Base-by-base conservation (phyloP, 352 stramenopile genomes). In the Pythium volutum region DNA sequence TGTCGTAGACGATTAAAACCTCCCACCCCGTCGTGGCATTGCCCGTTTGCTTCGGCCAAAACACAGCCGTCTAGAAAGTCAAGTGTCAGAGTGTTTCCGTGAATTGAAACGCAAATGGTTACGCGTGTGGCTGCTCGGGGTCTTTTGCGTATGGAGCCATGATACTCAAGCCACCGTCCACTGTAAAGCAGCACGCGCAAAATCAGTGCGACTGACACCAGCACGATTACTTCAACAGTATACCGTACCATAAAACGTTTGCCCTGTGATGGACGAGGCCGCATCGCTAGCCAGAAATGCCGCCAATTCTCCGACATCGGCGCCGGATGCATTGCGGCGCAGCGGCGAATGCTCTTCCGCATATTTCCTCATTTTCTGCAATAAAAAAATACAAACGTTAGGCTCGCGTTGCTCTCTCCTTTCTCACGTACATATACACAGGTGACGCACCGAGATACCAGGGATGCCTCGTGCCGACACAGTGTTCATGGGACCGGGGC, bases 401-500 rank as follows among this genome's bases (percentile, higher is more conserved):
- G 6, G 25, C 16, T 23, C 6, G 12, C 9, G 18, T 29, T 26
- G 11, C 23, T 31, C 14, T 18, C 27, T 29, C 8, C 43, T 20
- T 29, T 16, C 5, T n/a, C 22, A 50, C 4, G 23, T 31, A 33
- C 23, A n/a, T 26, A 43, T 27, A 58, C 9, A 48, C 46, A 51
- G 15, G 23, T 54, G 3, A 50, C 53, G 26, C 70, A 90, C 73
- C 57, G 77, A 91, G 59, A 98, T 97, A 18, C 84, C 76, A 14
- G 84, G 76, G 60, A 98, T 97, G 4, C 89, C 91, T n/a, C 89
- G 81, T 12, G 91, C 88, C 0, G 91, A 94, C 18, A 97, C 73
- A 0, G 92, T 98, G 53, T 93, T 92, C 65, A 98, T 84, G 0
- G 92, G 91, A 14, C 92, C 92, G 48, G 89, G 87, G 43, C 87